Base-by-base conservation (phyloP, 2,329 filamentous ascomycete species). In the Ophiocordyceps sinensis region DNA sequence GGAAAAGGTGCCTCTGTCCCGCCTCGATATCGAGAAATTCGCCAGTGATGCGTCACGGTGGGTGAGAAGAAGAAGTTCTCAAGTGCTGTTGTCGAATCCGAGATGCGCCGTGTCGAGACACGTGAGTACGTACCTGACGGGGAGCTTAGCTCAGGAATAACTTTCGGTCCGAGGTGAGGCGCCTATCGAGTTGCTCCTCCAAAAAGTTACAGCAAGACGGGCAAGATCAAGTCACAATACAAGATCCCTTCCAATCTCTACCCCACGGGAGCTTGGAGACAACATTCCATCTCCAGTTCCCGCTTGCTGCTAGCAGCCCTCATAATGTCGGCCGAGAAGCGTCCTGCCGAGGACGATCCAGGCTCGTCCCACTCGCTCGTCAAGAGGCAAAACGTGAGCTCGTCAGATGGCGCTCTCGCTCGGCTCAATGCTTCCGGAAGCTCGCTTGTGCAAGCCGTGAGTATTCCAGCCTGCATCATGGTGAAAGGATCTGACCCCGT, bases 311-410 rank as follows among this genome's bases (percentile, higher is more conserved):
- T n/a, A 23, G 8, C 32, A 10, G 8, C 15, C 32, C 29, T 31
- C 51, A 57, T n/a, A 44, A 95, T 94, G 88, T 86, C 87, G 29
- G 75, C 83, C 47, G 88, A 94, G 64, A 96, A 98, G 67, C 78
- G 91, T 57, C 83, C 87, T 44, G 87, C 88, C n/a, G 79, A 84
- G 46, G 82, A 83, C 51, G 82, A 85, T 45, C 89, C 89, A 51
- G 77, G 80, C 53, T 77, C 78, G 21, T 78, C 79, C 38, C 85
- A 94, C 62, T 73, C 89, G 51, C 77, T 87, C 32, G 82, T 96
- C 46, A 98, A 96, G 69, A 75, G 89, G 58, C 87, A 89, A 59
- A 94, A 91, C 58, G 61, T 77, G 36, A 60, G 68, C 47, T 62
- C 57, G 19, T 66, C 65, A 14, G 64, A 60, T 45, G 65, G 66